phyloP scores from a whole-genome alignment of 805 yeast species.

The Cyberlindnera mississippiensis region DNA sequence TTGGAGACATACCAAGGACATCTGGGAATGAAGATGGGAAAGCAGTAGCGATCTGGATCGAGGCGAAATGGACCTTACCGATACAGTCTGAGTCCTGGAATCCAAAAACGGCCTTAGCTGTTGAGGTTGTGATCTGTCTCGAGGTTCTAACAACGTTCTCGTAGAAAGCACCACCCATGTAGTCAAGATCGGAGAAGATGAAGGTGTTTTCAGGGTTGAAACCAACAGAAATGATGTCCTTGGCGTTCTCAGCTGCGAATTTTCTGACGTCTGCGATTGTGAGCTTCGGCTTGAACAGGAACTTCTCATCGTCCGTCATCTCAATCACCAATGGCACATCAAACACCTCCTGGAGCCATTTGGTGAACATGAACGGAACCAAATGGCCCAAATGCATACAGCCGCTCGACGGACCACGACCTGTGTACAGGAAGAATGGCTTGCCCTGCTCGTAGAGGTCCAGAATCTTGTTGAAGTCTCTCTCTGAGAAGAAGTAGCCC shows the following conservation, averaged over 20 bases:
- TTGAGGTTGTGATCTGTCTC: conserved; percentile 93
- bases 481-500: conserved; percentile 89
- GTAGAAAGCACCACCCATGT: conserved; percentile 91
- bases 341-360: conserved; percentile 97
- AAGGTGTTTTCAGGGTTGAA: conserved; percentile 94
- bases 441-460: conserved; percentile 92
- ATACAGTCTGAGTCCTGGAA: conserved; percentile 92
- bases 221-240: conserved; percentile 91
- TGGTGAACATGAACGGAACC: conserved; percentile 92
- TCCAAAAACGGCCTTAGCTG: conserved; percentile 96
- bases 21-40: conserved; percentile 96
- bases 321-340: conserved; percentile 94
- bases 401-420: conserved; percentile 94
- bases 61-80: conserved; percentile 92
- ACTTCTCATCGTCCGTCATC: conserved; percentile 95
- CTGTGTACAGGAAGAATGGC: conserved; percentile 93
- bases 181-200: conserved; percentile 86
- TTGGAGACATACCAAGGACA: conserved; percentile 77
- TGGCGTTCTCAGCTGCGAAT: conserved; percentile 79
- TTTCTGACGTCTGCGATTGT: conserved; percentile 83
- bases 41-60: conserved; percentile 93
- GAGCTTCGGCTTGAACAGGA: conserved; percentile 85
- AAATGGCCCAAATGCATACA: conserved; percentile 96
- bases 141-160: conserved; percentile 91
- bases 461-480: conserved; percentile 75